Evolutionary conservation across 345 rosid species (phyloP).

Genomic region (Rhodomyrtus tomentosa): DNA sequence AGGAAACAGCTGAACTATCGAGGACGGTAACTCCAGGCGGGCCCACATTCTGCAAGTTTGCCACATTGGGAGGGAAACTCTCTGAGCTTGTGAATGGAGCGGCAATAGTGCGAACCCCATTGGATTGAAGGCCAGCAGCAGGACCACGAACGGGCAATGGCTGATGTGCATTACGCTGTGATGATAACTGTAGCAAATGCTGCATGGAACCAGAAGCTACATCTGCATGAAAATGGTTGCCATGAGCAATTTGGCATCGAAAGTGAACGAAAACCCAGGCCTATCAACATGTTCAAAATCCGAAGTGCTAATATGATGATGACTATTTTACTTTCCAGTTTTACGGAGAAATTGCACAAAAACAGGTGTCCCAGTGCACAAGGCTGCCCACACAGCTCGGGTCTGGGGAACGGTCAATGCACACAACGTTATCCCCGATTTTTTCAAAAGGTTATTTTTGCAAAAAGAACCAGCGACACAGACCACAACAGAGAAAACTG

Average conservation of each 20-base stretch:
- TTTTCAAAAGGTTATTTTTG: not conserved
- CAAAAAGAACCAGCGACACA: not conserved
- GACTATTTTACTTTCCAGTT: not conserved
- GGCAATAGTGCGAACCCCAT: not conserved
- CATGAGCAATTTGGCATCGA: not conserved
- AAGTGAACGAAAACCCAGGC: not conserved
- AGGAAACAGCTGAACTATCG: not conserved
- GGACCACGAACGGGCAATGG: slow-evolving; percentile 8
- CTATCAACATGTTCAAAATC: not conserved
- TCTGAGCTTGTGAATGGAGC: not conserved
- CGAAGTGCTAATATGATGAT: not conserved
- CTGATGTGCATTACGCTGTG: slow-evolving; percentile 12
- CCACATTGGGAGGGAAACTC: not conserved
- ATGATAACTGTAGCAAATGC: slow-evolving; percentile 19
- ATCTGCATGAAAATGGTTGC: slow-evolving; percentile 17
- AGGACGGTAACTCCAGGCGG: slow-evolving; percentile 9
- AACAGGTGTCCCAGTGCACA: not conserved
- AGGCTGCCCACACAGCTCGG: not conserved
- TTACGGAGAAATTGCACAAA: not conserved
- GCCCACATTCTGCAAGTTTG: slow-evolving; percentile 3
- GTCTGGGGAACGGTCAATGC: not conserved
- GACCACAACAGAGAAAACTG: not conserved
- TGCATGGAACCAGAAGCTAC: slow-evolving; percentile 14
- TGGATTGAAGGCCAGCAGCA: slow-evolving; percentile 4
- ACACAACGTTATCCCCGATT: not conserved